These are phyloP conservation scores for Saccharata proteae DNA, from an alignment of 2,329 filamentous ascomycete genomes.

Conservation along the genomic window DNA sequence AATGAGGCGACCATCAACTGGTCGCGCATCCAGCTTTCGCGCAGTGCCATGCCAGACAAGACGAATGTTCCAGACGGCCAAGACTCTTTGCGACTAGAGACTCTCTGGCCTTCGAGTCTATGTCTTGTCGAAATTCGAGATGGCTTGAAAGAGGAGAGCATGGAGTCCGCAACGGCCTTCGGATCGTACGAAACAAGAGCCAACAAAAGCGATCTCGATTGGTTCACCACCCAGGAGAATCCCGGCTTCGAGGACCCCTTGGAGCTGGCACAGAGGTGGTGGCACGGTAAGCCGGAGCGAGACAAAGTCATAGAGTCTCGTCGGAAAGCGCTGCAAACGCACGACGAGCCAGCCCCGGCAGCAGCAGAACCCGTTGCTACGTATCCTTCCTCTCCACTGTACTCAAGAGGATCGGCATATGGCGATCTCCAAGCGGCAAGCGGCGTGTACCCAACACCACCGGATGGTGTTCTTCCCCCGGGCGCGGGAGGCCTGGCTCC, in stretches of 20 bases:
- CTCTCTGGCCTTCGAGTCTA: conserved; percentile 24
- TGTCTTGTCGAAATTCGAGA: conserved; percentile 13
- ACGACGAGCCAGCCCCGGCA: conserved; percentile 37
- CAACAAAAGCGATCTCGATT: conserved; percentile 1
- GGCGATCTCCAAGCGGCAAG: conserved; percentile 24
- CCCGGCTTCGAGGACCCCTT: conserved; percentile 24
- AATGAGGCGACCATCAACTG: conserved; percentile 13
- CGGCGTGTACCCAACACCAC: conserved; percentile 29
- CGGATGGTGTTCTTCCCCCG: conserved; percentile 23
- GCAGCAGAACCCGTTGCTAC: conserved; percentile 19
- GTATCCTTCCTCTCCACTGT: conserved; percentile 25
- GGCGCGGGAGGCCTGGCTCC: conserved; percentile 13
- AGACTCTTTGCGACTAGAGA: conserved; percentile 11
- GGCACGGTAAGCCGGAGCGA: conserved; percentile 20
- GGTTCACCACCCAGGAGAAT: conserved; percentile 2
- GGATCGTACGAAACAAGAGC: too few relatives aligned
- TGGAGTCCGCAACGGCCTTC: not conserved
- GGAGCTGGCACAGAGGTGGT: conserved; percentile 25
- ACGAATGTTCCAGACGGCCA: not conserved
- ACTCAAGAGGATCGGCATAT: conserved; percentile 20
- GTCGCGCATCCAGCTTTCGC: conserved; percentile 7
- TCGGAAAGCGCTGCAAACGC: conserved; percentile 31
- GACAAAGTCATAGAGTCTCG: conserved; percentile 24
- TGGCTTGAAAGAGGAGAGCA: not conserved
- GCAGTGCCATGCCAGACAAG: conserved; percentile 1